Evolutionary conservation across 371 early-diverging fungal genomes (phyloP), one percentile per base, ranked within the genome.

Genomic region (Mortierella sp.): DNA sequence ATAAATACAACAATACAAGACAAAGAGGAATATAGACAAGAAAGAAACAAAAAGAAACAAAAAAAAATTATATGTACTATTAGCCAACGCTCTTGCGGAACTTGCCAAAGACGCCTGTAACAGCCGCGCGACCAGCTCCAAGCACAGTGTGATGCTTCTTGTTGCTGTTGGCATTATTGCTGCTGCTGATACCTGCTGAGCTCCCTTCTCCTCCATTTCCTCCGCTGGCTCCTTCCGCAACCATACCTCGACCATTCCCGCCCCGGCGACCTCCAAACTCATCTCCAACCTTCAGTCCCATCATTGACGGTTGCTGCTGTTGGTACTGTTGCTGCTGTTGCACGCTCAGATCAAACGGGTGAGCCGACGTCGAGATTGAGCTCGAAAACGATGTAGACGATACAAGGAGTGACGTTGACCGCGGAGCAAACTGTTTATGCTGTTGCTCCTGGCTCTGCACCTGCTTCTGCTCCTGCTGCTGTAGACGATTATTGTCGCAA

Each of bases 31-130:
- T 3, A 58, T 9, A 13, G 10, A 58, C 10, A 31, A 60, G 9
- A 9, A 16, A 31, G 60, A 31, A 55, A 6, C 16, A 50, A 52
- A 58, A 55, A n/a, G 9, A 55, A 55, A 26, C 6, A 48, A 48
- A 57, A 26, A 21, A 21, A 57, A 26, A 26, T 8, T 26, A n/a
- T 13, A 26, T 28, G 55, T 38, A 44, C 31, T n/a, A 60, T 60
- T 73, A 85, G 48, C 80, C 80, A n/a, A 81, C 80, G 54, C 82
- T 85, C 77, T 81, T 85, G 14, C 85, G 74, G 54, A 85, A 76
- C 72, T 79, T 85, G 55, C 82, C 85, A 68, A 85, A 74, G 14
- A 85, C 82, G 3, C 85, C 85, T 13, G 54, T 81, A 2, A 85
- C 80, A 31, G 78, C 85, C 9, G 82, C 85, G n/a, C 79, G 79